These are phyloP conservation scores for Bigelowiella natans DNA, from an alignment of 78 protist genomes.

Conservation along the genomic window DNA sequence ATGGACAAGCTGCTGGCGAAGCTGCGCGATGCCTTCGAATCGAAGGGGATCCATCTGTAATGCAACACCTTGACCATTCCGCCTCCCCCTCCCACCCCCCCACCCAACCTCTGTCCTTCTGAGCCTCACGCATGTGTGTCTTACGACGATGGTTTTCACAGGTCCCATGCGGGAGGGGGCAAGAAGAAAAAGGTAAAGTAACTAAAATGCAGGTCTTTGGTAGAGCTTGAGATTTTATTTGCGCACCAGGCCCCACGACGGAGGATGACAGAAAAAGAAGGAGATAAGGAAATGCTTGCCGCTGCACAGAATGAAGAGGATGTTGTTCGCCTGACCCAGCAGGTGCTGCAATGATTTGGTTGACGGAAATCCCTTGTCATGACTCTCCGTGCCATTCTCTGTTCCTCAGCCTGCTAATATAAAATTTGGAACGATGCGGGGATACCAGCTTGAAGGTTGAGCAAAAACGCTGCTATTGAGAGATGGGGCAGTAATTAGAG, in stretches of 20 bases:
- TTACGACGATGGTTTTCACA: background rate
- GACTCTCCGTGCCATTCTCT: background rate
- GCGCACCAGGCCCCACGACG: background rate
- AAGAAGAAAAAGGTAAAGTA: background rate
- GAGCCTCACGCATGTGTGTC: too few relatives aligned
- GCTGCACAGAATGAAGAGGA: background rate
- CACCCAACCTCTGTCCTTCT: too few relatives aligned
- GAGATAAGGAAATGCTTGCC: background rate
- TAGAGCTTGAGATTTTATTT: background rate
- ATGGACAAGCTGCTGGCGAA: background rate
- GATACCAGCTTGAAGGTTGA: background rate
- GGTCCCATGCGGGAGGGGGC: background rate
- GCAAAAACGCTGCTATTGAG: background rate
- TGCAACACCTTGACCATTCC: background rate
- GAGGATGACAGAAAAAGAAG: background rate
- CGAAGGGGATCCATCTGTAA: background rate
- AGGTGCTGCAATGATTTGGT: background rate
- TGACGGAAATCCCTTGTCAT: background rate
- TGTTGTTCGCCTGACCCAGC: background rate
- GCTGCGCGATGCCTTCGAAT: background rate
- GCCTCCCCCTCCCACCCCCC: background rate
- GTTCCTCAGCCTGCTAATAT: background rate
- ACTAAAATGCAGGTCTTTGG: background rate
- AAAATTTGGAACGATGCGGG: background rate
- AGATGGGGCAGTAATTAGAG: background rate